Conservation (phyloP, 352 stramenopile genomes). For the Globisporangium polare region DNA sequence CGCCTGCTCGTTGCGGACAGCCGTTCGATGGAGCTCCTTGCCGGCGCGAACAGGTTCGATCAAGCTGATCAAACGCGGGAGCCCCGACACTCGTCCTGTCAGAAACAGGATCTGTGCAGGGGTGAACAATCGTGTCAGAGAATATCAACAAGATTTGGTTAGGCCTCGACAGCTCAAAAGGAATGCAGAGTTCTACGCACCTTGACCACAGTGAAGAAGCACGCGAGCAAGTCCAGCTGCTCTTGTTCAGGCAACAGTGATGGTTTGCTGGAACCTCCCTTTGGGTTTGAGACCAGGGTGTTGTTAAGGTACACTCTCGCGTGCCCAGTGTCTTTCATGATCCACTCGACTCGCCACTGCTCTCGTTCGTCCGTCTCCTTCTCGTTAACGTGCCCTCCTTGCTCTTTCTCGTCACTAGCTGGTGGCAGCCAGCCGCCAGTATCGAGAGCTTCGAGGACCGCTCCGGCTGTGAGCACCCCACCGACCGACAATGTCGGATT, state of each 20-base stretch:
- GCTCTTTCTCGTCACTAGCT: neutral
- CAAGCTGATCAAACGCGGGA: slow-evolving; percentile 50
- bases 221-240: slow-evolving; percentile 78
- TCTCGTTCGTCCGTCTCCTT: neutral
- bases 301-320: slow-evolving; percentile 22
- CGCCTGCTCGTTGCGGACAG: slow-evolving; percentile 82
- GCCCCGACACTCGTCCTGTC: slow-evolving; percentile 36
- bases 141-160: neutral
- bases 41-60: slow-evolving; percentile 66
- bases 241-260: slow-evolving; percentile 20
- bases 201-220: slow-evolving; percentile 82
- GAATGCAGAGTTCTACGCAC: slow-evolving; percentile 1
- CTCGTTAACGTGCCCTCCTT: neutral
- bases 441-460: slow-evolving; percentile 33
- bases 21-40: slow-evolving; percentile 69
- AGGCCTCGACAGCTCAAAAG: neutral
- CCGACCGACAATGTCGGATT: slow-evolving; percentile 37
- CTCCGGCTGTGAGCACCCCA: slow-evolving; percentile 19
- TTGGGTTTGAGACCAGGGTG: neutral
- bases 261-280: neutral
- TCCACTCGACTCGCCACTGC: slow-evolving; percentile 28
- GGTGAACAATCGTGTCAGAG: neutral
- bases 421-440: slow-evolving; percentile 16
- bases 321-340: slow-evolving; percentile 12
- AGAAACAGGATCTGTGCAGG: slow-evolving; percentile 62